A percentile compares a stretch with the other conserved stretches of the same genome.
Conservation (phyloP, 164 flowering plant genomes). For the Nelumbo lutea region DNA sequence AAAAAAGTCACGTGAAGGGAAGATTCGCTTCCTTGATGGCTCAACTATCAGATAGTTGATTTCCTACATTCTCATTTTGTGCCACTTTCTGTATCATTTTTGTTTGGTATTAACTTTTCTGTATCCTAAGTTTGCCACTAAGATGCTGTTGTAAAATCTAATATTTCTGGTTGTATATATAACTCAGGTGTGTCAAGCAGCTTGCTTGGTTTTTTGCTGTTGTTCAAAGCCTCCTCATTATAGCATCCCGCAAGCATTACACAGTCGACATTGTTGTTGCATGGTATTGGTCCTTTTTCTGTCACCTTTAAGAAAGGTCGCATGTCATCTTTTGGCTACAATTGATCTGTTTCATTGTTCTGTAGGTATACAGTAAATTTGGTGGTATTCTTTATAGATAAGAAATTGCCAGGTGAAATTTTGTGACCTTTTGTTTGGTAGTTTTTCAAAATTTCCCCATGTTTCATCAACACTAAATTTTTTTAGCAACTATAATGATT, state of each 20-base stretch:
- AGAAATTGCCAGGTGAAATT: slow-evolving; percentile 62
- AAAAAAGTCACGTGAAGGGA: no score
- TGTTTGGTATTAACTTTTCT: no score
- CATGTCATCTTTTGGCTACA: neutral
- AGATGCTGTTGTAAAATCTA: no score
- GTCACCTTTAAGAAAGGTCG: neutral
- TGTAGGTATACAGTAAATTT: slow-evolving; percentile 92
- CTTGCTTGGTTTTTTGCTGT: slow-evolving; percentile 74
- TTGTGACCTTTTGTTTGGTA: neutral
- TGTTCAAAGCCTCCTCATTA: slow-evolving; percentile 70
- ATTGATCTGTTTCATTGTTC: neutral
- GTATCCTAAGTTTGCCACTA: no score
- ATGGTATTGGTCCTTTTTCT: slow-evolving; percentile 26
- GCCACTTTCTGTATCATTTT: no score
- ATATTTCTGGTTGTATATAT: slow-evolving; percentile 1
- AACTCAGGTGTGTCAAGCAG: slow-evolving; percentile 62
- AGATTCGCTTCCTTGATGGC: no score
- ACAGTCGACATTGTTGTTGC: slow-evolving; percentile 57
- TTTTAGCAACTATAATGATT: neutral
- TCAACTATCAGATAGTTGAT: no score
- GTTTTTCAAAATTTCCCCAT: neutral
- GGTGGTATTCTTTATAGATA: slow-evolving; percentile 82
- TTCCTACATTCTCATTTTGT: no score
- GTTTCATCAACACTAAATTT: neutral
- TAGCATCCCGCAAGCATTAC: slow-evolving; percentile 95